Evolutionary conservation across 306 rosid species (phyloP).

Genomic region (Cucumis hystrix): DNA sequence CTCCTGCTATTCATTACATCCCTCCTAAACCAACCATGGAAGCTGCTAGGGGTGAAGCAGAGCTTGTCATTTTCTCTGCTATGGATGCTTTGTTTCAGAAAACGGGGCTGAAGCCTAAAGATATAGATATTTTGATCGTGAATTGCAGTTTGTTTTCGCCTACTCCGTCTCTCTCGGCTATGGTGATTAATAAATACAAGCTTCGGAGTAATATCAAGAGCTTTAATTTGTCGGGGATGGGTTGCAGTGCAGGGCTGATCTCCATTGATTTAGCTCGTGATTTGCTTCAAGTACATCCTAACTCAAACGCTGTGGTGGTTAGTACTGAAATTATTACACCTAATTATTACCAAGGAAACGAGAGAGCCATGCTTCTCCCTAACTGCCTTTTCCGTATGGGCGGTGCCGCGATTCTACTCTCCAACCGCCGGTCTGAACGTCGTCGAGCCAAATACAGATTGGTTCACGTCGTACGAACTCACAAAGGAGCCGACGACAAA

Average conservation of each 20-base stretch:
- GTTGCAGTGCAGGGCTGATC: slow-evolving; percentile 82
- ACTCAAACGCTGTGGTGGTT: slow-evolving; percentile 66
- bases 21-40: slow-evolving; percentile 94
- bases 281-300: slow-evolving; percentile 83
- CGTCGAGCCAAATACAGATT: slow-evolving; percentile 57
- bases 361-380: slow-evolving; percentile 90
- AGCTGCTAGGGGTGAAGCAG: slow-evolving; percentile 66
- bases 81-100: slow-evolving; percentile 49
- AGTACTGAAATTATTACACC: slow-evolving; percentile 94
- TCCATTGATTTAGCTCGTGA: slow-evolving; percentile 85
- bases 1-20: slow-evolving; percentile 70
- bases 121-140: slow-evolving; percentile 67
- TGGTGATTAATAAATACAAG: slow-evolving; percentile 83
- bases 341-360: slow-evolving; percentile 79
- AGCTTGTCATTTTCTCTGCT: slow-evolving; percentile 73
- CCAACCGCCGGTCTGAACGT: slow-evolving; percentile 43
- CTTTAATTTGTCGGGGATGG: slow-evolving; percentile 92
- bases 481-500: slow-evolving; percentile 77
- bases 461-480: slow-evolving; percentile 72
- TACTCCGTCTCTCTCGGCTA: slow-evolving; percentile 77
- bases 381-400: slow-evolving; percentile 95
- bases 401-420: slow-evolving; percentile 70
- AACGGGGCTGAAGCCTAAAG: slow-evolving; percentile 71
- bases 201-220: slow-evolving; percentile 68
- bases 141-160: slow-evolving; percentile 87